These are phyloP conservation scores for Magnolia changhungtana DNA, from an alignment of 164 flowering plant genomes.

Conservation along the genomic window DNA sequence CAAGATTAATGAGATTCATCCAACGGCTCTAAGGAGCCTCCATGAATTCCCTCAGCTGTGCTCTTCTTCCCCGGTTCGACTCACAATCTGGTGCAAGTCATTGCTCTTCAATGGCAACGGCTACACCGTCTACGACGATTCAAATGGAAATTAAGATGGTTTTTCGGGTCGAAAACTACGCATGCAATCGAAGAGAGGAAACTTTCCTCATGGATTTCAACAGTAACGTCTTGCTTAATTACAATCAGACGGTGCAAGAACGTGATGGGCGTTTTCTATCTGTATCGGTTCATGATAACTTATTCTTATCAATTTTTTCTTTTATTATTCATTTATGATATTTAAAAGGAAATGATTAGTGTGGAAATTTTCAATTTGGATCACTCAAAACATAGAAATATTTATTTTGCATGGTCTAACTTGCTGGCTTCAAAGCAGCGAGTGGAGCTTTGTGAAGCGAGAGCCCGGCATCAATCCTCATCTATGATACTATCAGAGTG, in stretches of 20 bases:
- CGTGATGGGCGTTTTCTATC: conserved; percentile 2
- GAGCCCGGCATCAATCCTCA: too few species aligned
- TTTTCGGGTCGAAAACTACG: conserved; percentile 22
- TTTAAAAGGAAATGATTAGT: too few species aligned
- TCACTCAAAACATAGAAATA: too few species aligned
- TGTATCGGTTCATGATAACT: neutral
- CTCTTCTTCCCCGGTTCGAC: conserved; percentile 12
- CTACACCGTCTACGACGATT: conserved; percentile 21
- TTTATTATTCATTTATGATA: too few species aligned
- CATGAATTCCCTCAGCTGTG: conserved; percentile 4
- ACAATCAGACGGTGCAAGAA: conserved; percentile 20
- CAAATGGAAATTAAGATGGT: conserved; percentile 14
- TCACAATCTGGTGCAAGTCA: conserved; percentile 24
- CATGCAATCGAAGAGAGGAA: conserved; percentile 11
- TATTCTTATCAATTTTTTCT: too few species aligned
- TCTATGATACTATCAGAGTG: too few species aligned
- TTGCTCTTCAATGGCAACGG: conserved; percentile 25
- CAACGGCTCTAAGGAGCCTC: neutral
- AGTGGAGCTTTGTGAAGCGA: too few species aligned
- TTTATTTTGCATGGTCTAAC: too few species aligned
- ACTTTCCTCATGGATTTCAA: conserved; percentile 21
- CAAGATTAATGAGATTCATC: neutral
- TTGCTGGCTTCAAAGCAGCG: too few species aligned
- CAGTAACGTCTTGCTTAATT: conserved; percentile 19
- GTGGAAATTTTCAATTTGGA: too few species aligned